Base-by-base conservation (phyloP, 2,329 filamentous ascomycete genomes). In the Aspergillus clavatus region DNA sequence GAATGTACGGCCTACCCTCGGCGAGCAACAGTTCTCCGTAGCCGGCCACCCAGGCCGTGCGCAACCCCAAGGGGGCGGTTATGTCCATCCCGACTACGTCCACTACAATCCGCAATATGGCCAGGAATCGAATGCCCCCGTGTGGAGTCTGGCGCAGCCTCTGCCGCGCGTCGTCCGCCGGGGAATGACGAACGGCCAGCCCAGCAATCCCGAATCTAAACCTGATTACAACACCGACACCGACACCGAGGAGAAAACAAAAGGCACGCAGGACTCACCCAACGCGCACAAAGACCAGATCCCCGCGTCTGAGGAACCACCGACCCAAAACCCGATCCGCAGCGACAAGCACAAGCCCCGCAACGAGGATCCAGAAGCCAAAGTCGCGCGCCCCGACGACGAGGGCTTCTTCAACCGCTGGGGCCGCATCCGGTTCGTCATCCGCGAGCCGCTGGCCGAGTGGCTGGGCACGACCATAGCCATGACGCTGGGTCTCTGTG, bases 91-190 rank as follows among this genome's bases (percentile, higher is more conserved):
- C 0, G 49, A 56, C 7, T 58, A 58, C 29, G 27, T 40, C 12
- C 11, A 69, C 7, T 58, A 75, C 6, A 77, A 78, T 43, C 75
- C 76, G 2, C 69, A 71, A 31, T 78, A 78, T 44, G 74, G 73
- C 19, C 68, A 74, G 43, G 63, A 71, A n/a, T 60, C 67, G 1
- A 69, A 73, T 4, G 51, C 53, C 5, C 74, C 74, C 2, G 66
- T 77, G 31, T 79, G 75, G 69, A 70, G 74, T 48, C 55, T 78
- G 27, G 74, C 73, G 1, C 71, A 75, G 48, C 74, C 76, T 1
- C 59, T 78, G 5, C 75, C 75, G 10, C 72, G 72, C 43, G 74
- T 77, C 0, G 64, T 78, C 14, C 66, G 75, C 19, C 67, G 69
- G 5, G 75, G 75, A 1, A 78, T 77, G 75, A 52, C 47, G 11